Base-by-base conservation (phyloP, 1,284 basidiomycete species). In the Neonothopanus nambi region DNA sequence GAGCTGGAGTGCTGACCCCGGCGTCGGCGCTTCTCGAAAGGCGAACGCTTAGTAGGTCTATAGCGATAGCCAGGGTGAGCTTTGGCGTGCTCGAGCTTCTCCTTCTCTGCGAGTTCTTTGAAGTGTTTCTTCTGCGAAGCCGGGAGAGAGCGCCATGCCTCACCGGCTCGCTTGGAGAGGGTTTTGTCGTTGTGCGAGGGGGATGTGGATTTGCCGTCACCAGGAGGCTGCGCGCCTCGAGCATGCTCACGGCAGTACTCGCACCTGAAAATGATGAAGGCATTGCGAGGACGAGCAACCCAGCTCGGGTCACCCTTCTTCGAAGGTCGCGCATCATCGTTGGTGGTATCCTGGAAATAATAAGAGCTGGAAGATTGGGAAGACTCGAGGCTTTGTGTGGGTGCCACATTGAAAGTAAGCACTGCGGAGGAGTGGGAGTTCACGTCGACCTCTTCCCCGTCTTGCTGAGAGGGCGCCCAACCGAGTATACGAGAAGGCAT, bases 231-330 rank as follows among this genome's bases (percentile, higher is more conserved):
- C 2, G 68, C 67, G 51, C 66, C 61, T 36, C 66, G 68, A 15
- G 68, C 65, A 54, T 77, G 69, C 33, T 64, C 61, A 28, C 64
- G 66, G 28, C 77, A 78, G 61, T 85, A 92, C 61, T 91, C 84
- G 59, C 87, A 87, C 24, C 93, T 85, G 70, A 93, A 95, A 58
- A 95, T 81, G 67, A 95, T 93, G 72, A 94, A 95, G 24, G 91
- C 84, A 65, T 95, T 95, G 6, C 87, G 81, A 1, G 93, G 93
- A 8, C 93, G 84, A 41, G 91, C 88, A 56, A 93, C 82, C 76
- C 89, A 90, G 21, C 75, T 75, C 0, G 85, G 76, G 59, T 84
- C 68, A 63, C 50, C 70, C 65, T 55, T 58, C 40, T 44, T 50
- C 6, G 47, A 15, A 13, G 42, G 36, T 35, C 2, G 9, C 30